These are phyloP conservation scores for Chrysopogon serrulatus DNA, from an alignment of 176 grass and related monocot species.

Conservation along the genomic window DNA sequence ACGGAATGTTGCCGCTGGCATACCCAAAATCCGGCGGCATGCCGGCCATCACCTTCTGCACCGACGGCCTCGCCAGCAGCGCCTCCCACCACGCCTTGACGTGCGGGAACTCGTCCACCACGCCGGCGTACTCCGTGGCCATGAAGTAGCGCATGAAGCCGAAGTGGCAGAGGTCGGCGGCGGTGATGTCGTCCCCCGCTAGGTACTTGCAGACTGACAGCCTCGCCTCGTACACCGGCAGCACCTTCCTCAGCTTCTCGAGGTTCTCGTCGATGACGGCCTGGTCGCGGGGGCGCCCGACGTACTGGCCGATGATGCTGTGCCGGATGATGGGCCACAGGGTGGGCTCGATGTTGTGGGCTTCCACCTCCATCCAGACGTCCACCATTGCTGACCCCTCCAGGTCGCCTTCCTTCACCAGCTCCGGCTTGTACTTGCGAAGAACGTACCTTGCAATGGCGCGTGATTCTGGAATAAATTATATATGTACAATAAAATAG, in stretches of 20 bases:
- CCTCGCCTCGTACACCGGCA: slow-evolving; percentile 39
- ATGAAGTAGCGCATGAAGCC: slow-evolving; percentile 33
- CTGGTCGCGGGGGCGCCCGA: slow-evolving; percentile 20
- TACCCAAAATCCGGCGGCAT: slow-evolving; percentile 12
- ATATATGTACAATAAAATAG: background rate
- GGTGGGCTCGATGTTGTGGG: slow-evolving; percentile 27
- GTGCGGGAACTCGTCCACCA: slow-evolving; percentile 17
- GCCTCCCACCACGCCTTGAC: slow-evolving; percentile 47
- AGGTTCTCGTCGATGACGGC: background rate
- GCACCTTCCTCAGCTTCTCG: slow-evolving; percentile 8
- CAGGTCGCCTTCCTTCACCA: slow-evolving; percentile 3
- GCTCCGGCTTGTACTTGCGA: slow-evolving; percentile 31
- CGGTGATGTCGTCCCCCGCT: slow-evolving; percentile 26
- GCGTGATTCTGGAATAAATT: slow-evolving; percentile 33
- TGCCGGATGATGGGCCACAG: background rate
- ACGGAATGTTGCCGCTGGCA: background rate
- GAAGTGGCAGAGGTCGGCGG: slow-evolving; percentile 43
- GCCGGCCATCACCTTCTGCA: slow-evolving; percentile 17
- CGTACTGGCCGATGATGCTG: background rate
- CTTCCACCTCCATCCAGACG: slow-evolving; percentile 41
- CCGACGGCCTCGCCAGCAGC: slow-evolving; percentile 19
- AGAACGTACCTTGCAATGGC: slow-evolving; percentile 28
- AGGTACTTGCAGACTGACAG: slow-evolving; percentile 9
- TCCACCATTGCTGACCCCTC: slow-evolving; percentile 29
- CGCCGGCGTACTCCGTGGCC: slow-evolving; percentile 8